phyloP scores from a whole-genome alignment of 2,329 filamentous ascomycete genomes.

The Talaromyces sp. region DNA sequence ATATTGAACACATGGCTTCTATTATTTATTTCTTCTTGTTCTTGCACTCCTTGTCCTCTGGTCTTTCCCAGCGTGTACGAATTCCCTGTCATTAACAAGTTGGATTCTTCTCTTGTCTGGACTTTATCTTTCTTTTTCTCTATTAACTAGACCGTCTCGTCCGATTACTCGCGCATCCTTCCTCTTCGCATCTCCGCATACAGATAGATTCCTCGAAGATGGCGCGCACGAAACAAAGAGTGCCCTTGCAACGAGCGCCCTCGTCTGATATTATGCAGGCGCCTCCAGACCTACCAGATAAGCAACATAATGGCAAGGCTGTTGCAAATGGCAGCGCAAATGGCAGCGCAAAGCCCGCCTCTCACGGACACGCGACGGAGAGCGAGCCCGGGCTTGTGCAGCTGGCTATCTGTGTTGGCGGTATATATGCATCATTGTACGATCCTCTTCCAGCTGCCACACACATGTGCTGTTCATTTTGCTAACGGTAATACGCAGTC shows the following conservation, averaged over 20 bases:
- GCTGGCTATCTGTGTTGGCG: constrained; percentile 79
- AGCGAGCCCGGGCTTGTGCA: constrained; percentile 58
- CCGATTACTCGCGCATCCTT: neutral
- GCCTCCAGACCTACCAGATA: constrained; percentile 25
- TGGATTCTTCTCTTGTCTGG: neutral
- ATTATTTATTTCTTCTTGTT: neutral
- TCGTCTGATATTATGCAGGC: constrained; percentile 59
- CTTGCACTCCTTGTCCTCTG: neutral
- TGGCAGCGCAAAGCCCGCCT: constrained; percentile 10
- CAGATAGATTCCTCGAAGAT: constrained; percentile 37
- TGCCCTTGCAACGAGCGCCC: constrained; percentile 57
- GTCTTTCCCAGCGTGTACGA: neutral
- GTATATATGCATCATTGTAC: constrained; percentile 96
- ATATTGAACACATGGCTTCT: constrained; percentile 12
- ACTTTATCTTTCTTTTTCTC: neutral
- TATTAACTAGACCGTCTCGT: neutral
- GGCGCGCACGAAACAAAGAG: constrained; percentile 66
- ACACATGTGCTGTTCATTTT: neutral
- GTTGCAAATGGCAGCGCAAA: constrained; percentile 5
- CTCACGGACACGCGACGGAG: neutral
- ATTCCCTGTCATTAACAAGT: neutral
- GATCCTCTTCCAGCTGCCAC: constrained; percentile 8
- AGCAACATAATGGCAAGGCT: constrained; percentile 15
- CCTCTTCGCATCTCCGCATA: neutral
- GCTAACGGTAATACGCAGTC: constrained; percentile 42